A percentile compares a stretch with the other conserved stretches of the same genome.
Conservation (phyloP, 164 flowering plant species). For the Liriodendron chinense region DNA sequence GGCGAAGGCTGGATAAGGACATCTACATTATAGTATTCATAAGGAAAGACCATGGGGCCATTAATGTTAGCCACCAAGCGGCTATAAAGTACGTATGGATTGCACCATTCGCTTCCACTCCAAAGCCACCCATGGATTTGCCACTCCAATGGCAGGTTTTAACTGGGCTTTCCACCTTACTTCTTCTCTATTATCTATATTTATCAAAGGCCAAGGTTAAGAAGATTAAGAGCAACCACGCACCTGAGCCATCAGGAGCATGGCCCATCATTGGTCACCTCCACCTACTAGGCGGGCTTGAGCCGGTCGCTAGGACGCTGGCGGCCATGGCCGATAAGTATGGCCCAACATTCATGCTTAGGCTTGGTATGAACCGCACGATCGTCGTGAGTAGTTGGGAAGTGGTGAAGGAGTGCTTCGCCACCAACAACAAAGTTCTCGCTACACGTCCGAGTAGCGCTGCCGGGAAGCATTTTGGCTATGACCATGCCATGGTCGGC, state of each 20-base stretch:
- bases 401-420: constrained; percentile 20
- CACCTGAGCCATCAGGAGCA: constrained; percentile 18
- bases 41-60: too few species aligned
- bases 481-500: constrained; percentile 20
- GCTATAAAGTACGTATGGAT: too few species aligned
- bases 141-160: background rate
- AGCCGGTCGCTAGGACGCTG: background rate
- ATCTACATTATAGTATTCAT: too few species aligned
- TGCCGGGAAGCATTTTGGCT: constrained; percentile 13
- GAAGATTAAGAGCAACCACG: background rate
- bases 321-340: constrained; percentile 18
- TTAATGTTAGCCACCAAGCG: too few species aligned
- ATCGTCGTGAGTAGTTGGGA: constrained; percentile 17
- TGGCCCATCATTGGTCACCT: constrained; percentile 27
- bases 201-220: background rate
- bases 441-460: background rate
- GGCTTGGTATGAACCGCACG: constrained; percentile 9
- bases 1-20: too few species aligned
- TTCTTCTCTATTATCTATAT: background rate
- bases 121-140: constrained; percentile 2
- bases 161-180: background rate
- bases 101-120: too few species aligned
- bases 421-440: constrained; percentile 12
- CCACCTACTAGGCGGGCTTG: background rate
- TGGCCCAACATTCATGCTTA: constrained; percentile 17